A percentile compares a stretch with the other conserved stretches of the same genome.
Conservation (phyloP, 768 basidiomycete species). For the Pleurotus giganteus region DNA sequence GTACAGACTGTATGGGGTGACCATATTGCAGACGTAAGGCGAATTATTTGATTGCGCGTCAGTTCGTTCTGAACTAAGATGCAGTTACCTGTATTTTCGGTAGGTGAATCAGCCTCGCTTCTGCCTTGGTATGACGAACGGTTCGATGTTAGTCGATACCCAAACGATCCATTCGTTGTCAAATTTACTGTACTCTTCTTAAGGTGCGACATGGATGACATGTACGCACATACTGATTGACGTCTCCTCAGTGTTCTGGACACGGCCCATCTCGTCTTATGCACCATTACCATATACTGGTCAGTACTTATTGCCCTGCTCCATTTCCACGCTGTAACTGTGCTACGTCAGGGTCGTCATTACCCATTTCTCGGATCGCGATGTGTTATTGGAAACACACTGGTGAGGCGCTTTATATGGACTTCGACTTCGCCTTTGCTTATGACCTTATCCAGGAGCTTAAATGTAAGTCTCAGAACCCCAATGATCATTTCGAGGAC, state of each 20-base stretch:
- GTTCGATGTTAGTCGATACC: conserved; percentile 30
- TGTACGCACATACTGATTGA: neutral
- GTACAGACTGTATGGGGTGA: conserved; percentile 44
- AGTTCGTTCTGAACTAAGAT: neutral
- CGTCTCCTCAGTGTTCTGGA: conserved; percentile 33
- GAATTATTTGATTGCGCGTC: neutral
- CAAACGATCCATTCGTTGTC: conserved; percentile 28
- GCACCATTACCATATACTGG: conserved; percentile 45
- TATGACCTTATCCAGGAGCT: conserved; percentile 29
- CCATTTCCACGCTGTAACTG: neutral
- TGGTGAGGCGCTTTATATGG: conserved; percentile 32
- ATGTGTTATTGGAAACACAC: conserved; percentile 32
- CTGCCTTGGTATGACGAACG: neutral
- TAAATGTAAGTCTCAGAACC: conserved; percentile 32
- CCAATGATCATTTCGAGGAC: neutral
- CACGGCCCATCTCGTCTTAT: conserved; percentile 42
- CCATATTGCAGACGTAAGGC: conserved; percentile 40
- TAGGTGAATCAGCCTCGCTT: conserved; percentile 11
- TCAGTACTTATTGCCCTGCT: conserved; percentile 18
- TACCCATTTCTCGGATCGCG: conserved; percentile 37
- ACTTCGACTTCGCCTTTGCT: neutral
- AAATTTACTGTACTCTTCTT: neutral
- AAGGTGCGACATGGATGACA: neutral
- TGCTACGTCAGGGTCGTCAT: conserved; percentile 39
- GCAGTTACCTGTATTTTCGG: conserved; percentile 43